Evolutionary conservation across 2,329 filamentous ascomycete species (phyloP), one percentile per base, ranked within the genome.

Genomic region (Fusarium virguliforme): DNA sequence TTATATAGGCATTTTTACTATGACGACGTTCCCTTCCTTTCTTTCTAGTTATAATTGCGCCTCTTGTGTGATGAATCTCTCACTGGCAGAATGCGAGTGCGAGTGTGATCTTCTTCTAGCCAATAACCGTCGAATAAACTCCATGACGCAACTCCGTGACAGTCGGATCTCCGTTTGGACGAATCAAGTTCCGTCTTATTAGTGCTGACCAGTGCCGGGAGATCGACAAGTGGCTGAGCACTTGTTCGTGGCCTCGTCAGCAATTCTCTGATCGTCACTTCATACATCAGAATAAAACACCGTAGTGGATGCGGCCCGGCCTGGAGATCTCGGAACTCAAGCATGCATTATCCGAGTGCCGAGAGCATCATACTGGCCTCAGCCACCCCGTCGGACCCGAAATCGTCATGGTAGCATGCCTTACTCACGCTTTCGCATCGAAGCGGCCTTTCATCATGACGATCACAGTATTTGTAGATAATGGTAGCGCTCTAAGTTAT

Each of bases 121-220:
- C 43, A 48, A 48, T 48, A 9, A 10, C 8, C 5, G 10, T 6
- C 43, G 2, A 4, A 5, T n/a, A 48, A 28, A 48, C 13, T 48
- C 13, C 15, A 24, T 28, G 43, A n/a, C 24, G 41, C 6, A 48
- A 6, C 4, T 8, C 43, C 3, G 15, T 7, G 2, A 2, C 43
- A 24, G 26, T 48, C 43, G 43, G 43, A 48, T 30, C 6, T 18
- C 26, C 26, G 15, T 48, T n/a, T 9, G 26, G 8, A 30, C 43
- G 43, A 48, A 48, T 48, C 15, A 30, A 18, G 15, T 15, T 12
- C 1, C 15, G 4, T 48, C 6, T 48, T 18, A 8, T 30, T 30
- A 48, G 43, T 12, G 43, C 26, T 48, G 26, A 48, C 43, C 41
- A 46, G 41, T 26, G 43, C 43, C 15, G 43, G 15, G 26, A 48